Evolutionary conservation across 352 stramenopile genomes (phyloP).

Genomic region (Pythium biforme): DNA sequence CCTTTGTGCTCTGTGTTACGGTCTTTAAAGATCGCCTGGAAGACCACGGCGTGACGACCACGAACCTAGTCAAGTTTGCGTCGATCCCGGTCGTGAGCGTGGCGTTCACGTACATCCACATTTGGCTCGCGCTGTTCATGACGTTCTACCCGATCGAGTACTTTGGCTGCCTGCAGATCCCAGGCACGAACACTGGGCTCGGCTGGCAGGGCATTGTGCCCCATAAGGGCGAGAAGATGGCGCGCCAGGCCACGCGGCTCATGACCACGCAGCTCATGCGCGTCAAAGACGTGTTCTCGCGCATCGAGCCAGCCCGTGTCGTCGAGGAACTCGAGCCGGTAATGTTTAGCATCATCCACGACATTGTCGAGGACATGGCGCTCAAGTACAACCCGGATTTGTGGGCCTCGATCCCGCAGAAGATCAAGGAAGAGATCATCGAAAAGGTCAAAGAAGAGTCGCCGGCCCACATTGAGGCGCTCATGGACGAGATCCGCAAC

Average conservation of each 20-base stretch:
- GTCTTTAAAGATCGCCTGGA: slow-evolving; percentile 60
- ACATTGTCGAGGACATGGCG: slow-evolving; percentile 87
- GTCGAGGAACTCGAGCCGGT: slow-evolving; percentile 91
- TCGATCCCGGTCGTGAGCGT: slow-evolving; percentile 87
- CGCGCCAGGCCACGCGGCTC: slow-evolving; percentile 89
- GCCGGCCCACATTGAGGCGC: slow-evolving; percentile 87
- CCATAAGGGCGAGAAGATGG: slow-evolving; percentile 96
- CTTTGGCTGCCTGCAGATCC: slow-evolving; percentile 86
- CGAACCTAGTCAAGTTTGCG: slow-evolving; percentile 73
- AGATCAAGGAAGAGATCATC: slow-evolving; percentile 91
- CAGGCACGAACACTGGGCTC: slow-evolving; percentile 88
- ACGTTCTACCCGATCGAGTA: slow-evolving; percentile 98
- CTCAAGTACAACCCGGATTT: slow-evolving; percentile 88
- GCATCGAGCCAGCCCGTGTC: slow-evolving; percentile 90
- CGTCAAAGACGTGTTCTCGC: slow-evolving; percentile 92
- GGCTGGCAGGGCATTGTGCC: slow-evolving; percentile 98
- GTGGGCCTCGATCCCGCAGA: slow-evolving; percentile 71
- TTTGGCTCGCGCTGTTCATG: slow-evolving; percentile 96
- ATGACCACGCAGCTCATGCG: slow-evolving; percentile 94
- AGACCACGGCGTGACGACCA: slow-evolving; percentile 52
- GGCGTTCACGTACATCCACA: slow-evolving; percentile 94
- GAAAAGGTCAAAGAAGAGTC: slow-evolving; percentile 94
- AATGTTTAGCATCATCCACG: slow-evolving; percentile 88
- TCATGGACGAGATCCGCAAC: slow-evolving; percentile 95
- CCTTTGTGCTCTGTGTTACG: slow-evolving; percentile 69